Evolutionary conservation across 1,284 basidiomycete species (phyloP).

Genomic region (Pyrrhoderma noxium): DNA sequence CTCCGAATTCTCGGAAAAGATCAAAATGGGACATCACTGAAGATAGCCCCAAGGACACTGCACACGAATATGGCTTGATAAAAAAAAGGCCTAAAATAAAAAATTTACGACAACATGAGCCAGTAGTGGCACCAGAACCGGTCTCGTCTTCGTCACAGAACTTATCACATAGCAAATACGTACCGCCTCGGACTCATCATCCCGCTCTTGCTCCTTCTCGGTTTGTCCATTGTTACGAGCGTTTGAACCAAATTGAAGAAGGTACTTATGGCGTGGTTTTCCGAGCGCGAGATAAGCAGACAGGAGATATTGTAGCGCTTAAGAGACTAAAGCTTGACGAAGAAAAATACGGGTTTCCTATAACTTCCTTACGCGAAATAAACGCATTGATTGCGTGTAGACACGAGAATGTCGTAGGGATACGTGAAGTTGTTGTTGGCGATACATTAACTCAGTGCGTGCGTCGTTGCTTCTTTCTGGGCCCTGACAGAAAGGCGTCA

Average conservation of each 20-base stretch:
- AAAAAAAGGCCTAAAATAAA: constrained; percentile 39
- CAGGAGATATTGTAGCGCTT: constrained; percentile 91
- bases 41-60: constrained; percentile 28
- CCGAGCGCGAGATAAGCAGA: constrained; percentile 87
- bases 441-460: constrained; percentile 98
- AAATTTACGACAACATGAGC: constrained; percentile 19
- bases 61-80: constrained; percentile 29
- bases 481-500: constrained; percentile 15
- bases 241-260: constrained; percentile 98
- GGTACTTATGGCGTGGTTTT: constrained; percentile 98
- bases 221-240: constrained; percentile 88
- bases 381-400: constrained; percentile 88
- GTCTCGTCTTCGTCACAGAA: constrained; percentile 1
- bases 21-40: constrained; percentile 64
- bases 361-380: constrained; percentile 92
- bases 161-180: constrained; percentile 50
- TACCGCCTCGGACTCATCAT: constrained; percentile 69
- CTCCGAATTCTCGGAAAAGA: constrained; percentile 49
- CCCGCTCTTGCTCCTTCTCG: constrained; percentile 76
- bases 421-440: constrained; percentile 97
- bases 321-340: constrained; percentile 99
- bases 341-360: constrained; percentile 97
- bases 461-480: constrained; percentile 9
- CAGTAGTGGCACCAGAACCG: constrained; percentile 17
- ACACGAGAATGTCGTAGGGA: constrained; percentile 93